Evolutionary conservation across 192 early-diverging fungal genomes (phyloP).

Genomic region (Helicostylum pulchrum): DNA sequence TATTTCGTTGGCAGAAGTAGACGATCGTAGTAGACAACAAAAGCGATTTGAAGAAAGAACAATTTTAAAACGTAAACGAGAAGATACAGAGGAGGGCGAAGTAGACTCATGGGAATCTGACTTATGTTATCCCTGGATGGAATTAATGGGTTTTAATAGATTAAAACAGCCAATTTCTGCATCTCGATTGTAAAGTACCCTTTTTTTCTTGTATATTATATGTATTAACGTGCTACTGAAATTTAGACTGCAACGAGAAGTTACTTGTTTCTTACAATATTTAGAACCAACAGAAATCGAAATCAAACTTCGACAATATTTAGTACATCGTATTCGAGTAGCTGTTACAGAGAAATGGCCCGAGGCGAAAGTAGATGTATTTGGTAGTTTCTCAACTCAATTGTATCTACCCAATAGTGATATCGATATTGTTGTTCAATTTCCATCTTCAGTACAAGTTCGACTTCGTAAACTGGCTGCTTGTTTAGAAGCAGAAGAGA

Average conservation of each 20-base stretch:
- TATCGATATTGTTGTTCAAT: conserved; percentile 41
- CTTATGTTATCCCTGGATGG: conserved; percentile 14
- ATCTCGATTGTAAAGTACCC: conserved; percentile 9
- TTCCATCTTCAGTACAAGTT: background rate
- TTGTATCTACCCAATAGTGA: conserved; percentile 31
- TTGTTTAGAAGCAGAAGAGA: conserved; percentile 31
- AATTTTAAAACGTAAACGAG: background rate
- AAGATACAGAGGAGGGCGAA: background rate
- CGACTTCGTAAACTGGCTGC: conserved; percentile 45
- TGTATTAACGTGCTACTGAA: background rate
- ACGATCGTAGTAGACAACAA: conserved; percentile 9
- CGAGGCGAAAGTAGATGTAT: conserved; percentile 53
- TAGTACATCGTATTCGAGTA: conserved; percentile 60
- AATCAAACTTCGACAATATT: conserved; percentile 67
- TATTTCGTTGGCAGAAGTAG: background rate
- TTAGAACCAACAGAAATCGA: conserved; percentile 82
- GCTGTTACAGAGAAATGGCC: conserved; percentile 46
- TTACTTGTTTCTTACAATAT: conserved; percentile 73
- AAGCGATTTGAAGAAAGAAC: conserved; percentile 6
- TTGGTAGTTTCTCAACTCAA: conserved; percentile 87
- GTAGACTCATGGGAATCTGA: background rate
- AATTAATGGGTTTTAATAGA: background rate
- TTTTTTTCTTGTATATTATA: background rate
- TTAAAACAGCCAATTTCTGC: background rate
- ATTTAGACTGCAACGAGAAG: conserved; percentile 46